Base-by-base conservation (phyloP, 169 alveolate species). In the Cryptosporidium tyzzeri region DNA sequence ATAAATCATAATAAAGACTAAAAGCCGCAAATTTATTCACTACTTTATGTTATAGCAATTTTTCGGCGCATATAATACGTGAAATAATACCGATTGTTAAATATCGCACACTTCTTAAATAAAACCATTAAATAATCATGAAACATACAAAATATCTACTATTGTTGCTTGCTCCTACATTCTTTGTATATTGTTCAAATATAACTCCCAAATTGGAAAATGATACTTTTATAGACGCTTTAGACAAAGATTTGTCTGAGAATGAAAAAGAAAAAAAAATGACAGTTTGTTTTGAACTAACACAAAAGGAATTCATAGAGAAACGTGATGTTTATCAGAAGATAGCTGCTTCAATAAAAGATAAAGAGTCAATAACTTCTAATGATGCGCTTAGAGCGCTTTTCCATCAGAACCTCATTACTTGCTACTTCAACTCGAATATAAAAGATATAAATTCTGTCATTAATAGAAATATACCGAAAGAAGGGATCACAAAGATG, bases 331-430 rank as follows among this genome's bases (percentile, higher is more conserved):
- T 65, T 23, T 80, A 80, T 41, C 89, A 80, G 53, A 80, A 59
- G 21, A 59, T 80, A 48, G 89, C 89, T 9, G 51, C 10, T 23
- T 41, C 75, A 5, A 62, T 80, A 26, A 44, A 37, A 41, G 48
- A 65, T 18, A 10, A 80, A 37, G 65, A 80, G 6, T 18, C 16
- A 44, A 23, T 80, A 62, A 39, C 31, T 29, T 21, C 65, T 6
- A 62, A 41, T 41, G 89, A 80, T 62, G 89, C 89, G 12, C 48
- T 80, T 18, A 59, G 74, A 80, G 71, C 89, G 14, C 48, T 80
- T n/a, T 80, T 80, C 59, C 89, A 80, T 23, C 80, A 80, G 62
- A 80, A 35, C 26, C 74, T 80, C n/a, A 69, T 80, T 62, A 65
- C 89, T 23, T 80, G 89, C 21, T 80, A 80, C 51, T 80, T 80